A percentile compares a stretch with the other conserved stretches of the same genome.
These are phyloP conservation scores for Haematococcus sp. DNA, from an alignment of 139 green algal genomes.

Conservation along the genomic window DNA sequence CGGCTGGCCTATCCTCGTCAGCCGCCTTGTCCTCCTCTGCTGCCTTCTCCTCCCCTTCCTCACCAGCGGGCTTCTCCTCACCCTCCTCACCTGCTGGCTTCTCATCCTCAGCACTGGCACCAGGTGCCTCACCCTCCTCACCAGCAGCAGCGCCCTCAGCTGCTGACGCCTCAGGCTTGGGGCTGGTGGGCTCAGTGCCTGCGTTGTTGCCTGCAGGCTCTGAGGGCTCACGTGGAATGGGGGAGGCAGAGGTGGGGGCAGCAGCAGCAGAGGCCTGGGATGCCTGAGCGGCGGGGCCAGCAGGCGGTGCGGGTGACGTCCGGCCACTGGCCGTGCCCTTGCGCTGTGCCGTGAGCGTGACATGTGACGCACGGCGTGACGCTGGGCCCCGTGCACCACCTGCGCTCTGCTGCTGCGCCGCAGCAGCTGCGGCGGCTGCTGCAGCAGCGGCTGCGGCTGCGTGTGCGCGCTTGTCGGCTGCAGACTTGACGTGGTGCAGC, in stretches of 20 bases:
- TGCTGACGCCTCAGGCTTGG: constrained; percentile 1
- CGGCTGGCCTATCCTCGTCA: background rate
- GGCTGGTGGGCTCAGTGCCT: background rate
- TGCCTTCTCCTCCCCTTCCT: background rate
- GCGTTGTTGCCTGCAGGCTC: background rate
- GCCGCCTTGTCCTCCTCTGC: constrained; percentile 3
- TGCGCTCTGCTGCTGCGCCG: constrained; percentile 1
- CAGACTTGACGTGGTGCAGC: background rate
- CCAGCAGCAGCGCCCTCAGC: background rate
- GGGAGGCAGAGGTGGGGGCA: no score
- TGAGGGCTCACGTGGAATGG: background rate
- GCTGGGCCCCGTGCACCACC: background rate
- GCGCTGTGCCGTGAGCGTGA: no score
- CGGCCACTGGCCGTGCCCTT: background rate
- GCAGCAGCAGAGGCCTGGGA: no score
- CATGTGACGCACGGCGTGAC: no score
- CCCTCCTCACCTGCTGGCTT: background rate
- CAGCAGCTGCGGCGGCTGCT: background rate
- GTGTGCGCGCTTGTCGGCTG: background rate
- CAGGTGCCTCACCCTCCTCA: background rate
- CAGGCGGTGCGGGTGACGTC: background rate
- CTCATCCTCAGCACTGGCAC: constrained; percentile 4
- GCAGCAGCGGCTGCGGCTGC: constrained; percentile 2
- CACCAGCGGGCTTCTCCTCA: background rate
- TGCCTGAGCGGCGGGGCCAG: background rate